Evolutionary conservation across 2,329 filamentous ascomycete species (phyloP), one percentile per base, ranked within the genome.

Genomic region (Colletotrichum tamarilloi): DNA sequence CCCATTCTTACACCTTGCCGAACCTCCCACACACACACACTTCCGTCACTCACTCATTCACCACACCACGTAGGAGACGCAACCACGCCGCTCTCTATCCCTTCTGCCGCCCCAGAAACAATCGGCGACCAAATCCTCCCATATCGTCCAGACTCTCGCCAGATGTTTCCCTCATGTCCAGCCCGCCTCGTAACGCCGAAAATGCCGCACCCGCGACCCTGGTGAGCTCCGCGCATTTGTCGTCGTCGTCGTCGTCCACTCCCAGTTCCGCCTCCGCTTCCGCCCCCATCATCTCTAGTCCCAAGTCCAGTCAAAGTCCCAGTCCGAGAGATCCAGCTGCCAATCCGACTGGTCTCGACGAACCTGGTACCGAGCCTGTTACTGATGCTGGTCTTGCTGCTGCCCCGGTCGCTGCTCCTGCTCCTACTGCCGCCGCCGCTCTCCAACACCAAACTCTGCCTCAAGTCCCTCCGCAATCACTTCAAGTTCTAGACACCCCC

Each of bases 101-200:
- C 55, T 49, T 66, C 74, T 64, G 28, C 57, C 69, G 67, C 74
- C 62, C 59, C 53, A 24, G 22, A 67, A 59, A 57, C 75, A 72
- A 63, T 69, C 67, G 74, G 76, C 75, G 77, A 79, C 77, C 77
- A 77, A 77, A 76, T 74, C 70, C 77, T 77, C 76, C 76, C 77
- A 78, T 77, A 77, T 26, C 73, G 68, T 74, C 65, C 68, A 69
- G 67, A 76, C 72, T 74, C 74, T 77, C 81, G 84, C 85, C 86
- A 85, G 82, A 90, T 90, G 88, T 87, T 83, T 82, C 83, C 84
- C 87, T 86, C 88, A 90, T 90, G 88, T 90, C 87, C 83, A 87
- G 81, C 80, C 83, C 84, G 84, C 82, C 83, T 81, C 81, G 80
- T 81, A 81, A 83, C 80, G 81, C 82, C 83, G 86, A 88, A 87